A percentile compares a stretch with the other conserved stretches of the same genome.
Evolutionary conservation across 352 stramenopile species (phyloP).

Genomic region (Globisporangium mamillatum): DNA sequence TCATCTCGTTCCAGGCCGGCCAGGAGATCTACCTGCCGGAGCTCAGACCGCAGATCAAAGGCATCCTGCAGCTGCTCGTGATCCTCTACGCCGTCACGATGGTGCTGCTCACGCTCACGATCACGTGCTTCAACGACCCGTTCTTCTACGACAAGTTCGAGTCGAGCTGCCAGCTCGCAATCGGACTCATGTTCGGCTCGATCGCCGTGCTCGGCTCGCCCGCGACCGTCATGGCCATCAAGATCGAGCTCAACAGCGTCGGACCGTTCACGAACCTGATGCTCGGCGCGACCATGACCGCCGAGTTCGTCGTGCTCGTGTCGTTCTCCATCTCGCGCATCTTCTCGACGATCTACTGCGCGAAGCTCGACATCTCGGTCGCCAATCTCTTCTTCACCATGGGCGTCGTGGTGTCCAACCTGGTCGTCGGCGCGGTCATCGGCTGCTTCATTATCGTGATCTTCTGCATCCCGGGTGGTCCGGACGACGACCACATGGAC

Average conservation of each 20-base stretch:
- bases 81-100: conserved; percentile 56
- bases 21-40: conserved; percentile 75
- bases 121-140: conserved; percentile 38
- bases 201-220: conserved; percentile 67
- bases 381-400: conserved; percentile 57
- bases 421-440: conserved; percentile 44
- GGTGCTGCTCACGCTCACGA: conserved; percentile 41
- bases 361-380: conserved; percentile 45
- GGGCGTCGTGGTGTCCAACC: conserved; percentile 49
- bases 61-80: conserved; percentile 48
- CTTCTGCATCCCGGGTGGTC: conserved; percentile 54
- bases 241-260: conserved; percentile 74
- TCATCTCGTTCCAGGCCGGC: conserved; percentile 74
- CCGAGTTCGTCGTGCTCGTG: conserved; percentile 70
- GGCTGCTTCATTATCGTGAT: conserved; percentile 50
- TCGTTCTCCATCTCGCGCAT: conserved; percentile 69
- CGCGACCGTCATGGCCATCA: conserved; percentile 72
- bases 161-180: conserved; percentile 50
- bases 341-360: conserved; percentile 59
- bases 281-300: conserved; percentile 64
- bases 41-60: conserved; percentile 55
- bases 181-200: conserved; percentile 71
- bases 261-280: conserved; percentile 75
- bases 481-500: conserved; percentile 29
- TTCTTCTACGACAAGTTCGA: conserved; percentile 65